Conservation (phyloP, 2,329 filamentous ascomycete genomes). For the Pseudovirgaria hyperparasitica region DNA sequence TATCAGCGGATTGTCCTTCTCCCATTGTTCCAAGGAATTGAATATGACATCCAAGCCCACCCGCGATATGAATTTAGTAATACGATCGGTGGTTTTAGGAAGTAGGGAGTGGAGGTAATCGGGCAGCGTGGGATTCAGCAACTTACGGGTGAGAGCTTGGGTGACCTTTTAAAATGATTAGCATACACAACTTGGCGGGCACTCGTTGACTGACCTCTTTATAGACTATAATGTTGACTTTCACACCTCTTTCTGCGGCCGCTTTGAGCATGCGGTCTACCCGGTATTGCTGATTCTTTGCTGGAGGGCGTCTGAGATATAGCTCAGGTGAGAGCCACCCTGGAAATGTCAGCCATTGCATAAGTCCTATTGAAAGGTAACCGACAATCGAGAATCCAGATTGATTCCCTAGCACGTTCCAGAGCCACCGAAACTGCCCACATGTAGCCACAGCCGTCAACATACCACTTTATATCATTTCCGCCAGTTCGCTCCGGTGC, state of each 20-base stretch:
- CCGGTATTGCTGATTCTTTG: slow-evolving; percentile 70
- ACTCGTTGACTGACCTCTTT: slow-evolving; percentile 62
- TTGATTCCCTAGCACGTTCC: slow-evolving; percentile 61
- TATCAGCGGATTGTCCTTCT: slow-evolving; percentile 33
- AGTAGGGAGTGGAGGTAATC: slow-evolving; percentile 32
- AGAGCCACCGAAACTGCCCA: slow-evolving; percentile 72
- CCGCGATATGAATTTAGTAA: slow-evolving; percentile 28
- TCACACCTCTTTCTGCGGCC: slow-evolving; percentile 72
- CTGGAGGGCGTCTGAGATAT: slow-evolving; percentile 71
- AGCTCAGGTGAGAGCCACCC: slow-evolving; percentile 82
- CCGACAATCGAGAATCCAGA: slow-evolving; percentile 71
- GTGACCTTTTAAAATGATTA: slow-evolving; percentile 32
- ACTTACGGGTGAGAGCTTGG: slow-evolving; percentile 66
- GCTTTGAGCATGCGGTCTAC: slow-evolving; percentile 71
- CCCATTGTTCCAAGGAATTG: slow-evolving; percentile 30
- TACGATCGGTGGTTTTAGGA: slow-evolving; percentile 24
- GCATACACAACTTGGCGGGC: neutral
- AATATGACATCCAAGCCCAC: slow-evolving; percentile 31
- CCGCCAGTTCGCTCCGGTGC: slow-evolving; percentile 59
- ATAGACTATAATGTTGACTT: slow-evolving; percentile 78
- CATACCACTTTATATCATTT: slow-evolving; percentile 73
- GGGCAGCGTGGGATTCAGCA: slow-evolving; percentile 27
- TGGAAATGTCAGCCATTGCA: too few species aligned
- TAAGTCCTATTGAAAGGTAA: slow-evolving; percentile 3
- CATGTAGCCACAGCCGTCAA: slow-evolving; percentile 75